These are phyloP conservation scores for Chalaropsis ovoidea DNA, from an alignment of 2,329 filamentous ascomycete species.

Conservation along the genomic window DNA sequence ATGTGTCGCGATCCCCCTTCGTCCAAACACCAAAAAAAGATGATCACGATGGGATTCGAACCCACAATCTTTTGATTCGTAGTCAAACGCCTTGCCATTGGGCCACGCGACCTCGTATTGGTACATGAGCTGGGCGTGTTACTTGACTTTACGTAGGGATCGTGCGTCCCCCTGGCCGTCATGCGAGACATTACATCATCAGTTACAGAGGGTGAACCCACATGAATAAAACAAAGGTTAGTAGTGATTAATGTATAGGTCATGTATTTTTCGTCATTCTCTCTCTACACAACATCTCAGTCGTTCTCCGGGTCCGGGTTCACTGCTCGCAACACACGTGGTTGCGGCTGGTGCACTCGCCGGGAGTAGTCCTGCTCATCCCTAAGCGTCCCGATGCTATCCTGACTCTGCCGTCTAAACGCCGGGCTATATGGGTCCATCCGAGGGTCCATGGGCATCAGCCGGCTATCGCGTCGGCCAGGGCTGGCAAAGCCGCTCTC, in stretches of 20 bases:
- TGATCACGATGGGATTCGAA: not conserved
- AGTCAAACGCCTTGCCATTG: constrained; percentile 26
- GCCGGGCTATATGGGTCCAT: constrained; percentile 52
- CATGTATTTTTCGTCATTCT: constrained; percentile 5
- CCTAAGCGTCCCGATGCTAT: constrained; percentile 53
- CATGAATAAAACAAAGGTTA: not conserved
- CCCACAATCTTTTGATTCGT: constrained; percentile 20
- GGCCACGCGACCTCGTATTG: constrained; percentile 23
- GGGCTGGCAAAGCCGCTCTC: constrained; percentile 30
- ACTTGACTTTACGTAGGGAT: not conserved
- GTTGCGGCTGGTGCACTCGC: constrained; percentile 45
- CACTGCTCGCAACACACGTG: constrained; percentile 50
- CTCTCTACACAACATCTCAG: not conserved
- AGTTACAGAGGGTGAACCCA: not conserved
- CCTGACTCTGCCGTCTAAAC: constrained; percentile 49
- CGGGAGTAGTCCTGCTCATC: constrained; percentile 58
- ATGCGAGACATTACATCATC: not conserved
- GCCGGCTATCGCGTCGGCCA: constrained; percentile 43
- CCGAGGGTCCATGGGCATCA: constrained; percentile 53
- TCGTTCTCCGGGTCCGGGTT: constrained; percentile 47
- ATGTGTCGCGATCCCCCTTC: no score
- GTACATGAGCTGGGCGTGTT: not conserved
- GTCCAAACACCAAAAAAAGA: no score
- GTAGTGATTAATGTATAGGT: constrained; percentile 3
- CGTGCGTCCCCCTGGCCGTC: not conserved